Base-by-base conservation (phyloP, 2,329 filamentous ascomycete genomes). In the Chalara sp. region DNA sequence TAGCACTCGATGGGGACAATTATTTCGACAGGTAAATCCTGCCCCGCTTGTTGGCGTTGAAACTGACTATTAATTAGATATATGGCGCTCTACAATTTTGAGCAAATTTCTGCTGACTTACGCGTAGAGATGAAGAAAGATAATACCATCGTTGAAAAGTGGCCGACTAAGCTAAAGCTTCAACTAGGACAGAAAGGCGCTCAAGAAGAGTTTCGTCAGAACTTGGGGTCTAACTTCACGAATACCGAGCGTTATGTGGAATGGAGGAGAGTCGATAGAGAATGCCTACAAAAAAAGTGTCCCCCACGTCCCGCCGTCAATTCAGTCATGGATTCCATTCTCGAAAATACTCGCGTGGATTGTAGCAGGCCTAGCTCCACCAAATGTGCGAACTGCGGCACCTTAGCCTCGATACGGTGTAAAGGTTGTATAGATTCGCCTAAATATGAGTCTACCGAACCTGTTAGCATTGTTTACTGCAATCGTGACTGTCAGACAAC, bases 201-300 rank as follows among this genome's bases (percentile, higher is more conserved):
- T 2, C 46, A 52, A 7, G 46, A 49, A 28, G 50, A 52, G 2
- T 52, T 52, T 41, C 46, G 45, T 7, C 32, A 10, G 2, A 21
- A 49, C n/a, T 28, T 45, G 11, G 46, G 45, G 12, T 41, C 30
- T 6, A 47, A 41, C 12, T 29, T 30, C 10, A 4, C 6, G 7
- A 47, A 47, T 5, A 44, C 32, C 2, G 50, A 52, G 42, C 48
- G 46, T 7, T 49, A 49, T 43, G 52, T 4, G 48, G 54, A 0
- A 63, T 63, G 2, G 72, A 68, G 49, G 62, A 70, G 2, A n/a
- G n/a, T 39, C 3, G 21, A 21, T 21, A 21, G 21, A 21, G 21
- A 21, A 21, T 21, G 21, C 21, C 21, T 21, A 3, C 21, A 21
- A 21, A 21, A 21, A 21, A 21, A 21, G 21, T 21, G 21, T 21